Percentiles rank a stretch among this genome's conserved stretches.
phyloP scores from a whole-genome alignment of 441 rosid genomes.

The Croton laevigatus region DNA sequence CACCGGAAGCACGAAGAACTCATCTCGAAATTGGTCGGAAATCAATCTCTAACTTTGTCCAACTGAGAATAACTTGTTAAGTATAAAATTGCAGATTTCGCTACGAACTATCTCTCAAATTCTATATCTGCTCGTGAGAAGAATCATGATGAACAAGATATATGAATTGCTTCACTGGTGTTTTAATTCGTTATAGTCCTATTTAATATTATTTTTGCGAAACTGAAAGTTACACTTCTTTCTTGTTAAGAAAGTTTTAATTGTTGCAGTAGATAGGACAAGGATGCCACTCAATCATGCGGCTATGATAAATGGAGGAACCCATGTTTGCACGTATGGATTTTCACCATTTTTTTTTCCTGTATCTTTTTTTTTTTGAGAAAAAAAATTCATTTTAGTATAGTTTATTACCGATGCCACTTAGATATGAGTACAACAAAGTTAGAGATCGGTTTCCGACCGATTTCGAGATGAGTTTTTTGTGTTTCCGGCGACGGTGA shows the following conservation, averaged over 20 bases:
- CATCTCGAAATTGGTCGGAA: too few relatives aligned
- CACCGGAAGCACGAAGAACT: too few relatives aligned
- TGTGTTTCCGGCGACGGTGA: too few relatives aligned
- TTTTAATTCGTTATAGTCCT: background rate
- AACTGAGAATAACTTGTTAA: background rate
- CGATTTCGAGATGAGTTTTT: too few relatives aligned
- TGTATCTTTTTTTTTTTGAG: background rate
- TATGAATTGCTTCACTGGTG: constrained; percentile 30
- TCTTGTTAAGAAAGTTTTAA: too few relatives aligned
- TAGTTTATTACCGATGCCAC: background rate
- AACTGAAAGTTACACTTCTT: too few relatives aligned
- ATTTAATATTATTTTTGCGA: background rate
- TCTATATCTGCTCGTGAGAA: constrained; percentile 65
- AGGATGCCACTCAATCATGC: constrained; percentile 77
- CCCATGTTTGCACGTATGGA: constrained; percentile 78
- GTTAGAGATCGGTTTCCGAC: too few relatives aligned
- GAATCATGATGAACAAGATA: constrained; percentile 86
- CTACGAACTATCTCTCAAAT: constrained; percentile 52
- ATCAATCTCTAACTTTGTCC: background rate
- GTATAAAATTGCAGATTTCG: constrained; percentile 42
- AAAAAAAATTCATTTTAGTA: background rate
- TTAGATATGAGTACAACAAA: too few relatives aligned
- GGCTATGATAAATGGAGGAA: constrained; percentile 58
- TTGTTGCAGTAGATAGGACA: constrained; percentile 53
- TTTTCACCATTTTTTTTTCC: background rate